phyloP scores from a whole-genome alignment of 495 filamentous ascomycete species.

The Trichoderma reesei region DNA sequence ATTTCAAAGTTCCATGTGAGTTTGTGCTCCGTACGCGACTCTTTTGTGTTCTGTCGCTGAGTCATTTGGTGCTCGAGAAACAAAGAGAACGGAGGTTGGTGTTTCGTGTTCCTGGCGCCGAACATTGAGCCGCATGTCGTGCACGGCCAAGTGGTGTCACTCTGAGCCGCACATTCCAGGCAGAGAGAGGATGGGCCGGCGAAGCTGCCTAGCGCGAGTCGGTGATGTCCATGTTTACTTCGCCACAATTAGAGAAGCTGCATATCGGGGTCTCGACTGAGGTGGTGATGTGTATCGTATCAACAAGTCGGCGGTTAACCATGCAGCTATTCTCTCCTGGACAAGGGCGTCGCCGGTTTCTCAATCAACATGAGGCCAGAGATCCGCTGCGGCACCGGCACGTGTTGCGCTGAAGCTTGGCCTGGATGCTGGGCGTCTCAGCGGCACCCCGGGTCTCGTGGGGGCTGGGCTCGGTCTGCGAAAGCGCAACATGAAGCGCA shows the following conservation, averaged over 20 bases:
- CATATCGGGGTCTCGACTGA: too few relatives aligned
- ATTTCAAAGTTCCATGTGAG: neutral
- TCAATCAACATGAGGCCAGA: neutral
- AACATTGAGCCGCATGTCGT: neutral
- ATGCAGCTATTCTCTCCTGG: too few relatives aligned
- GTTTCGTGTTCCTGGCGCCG: neutral
- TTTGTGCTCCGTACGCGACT: neutral
- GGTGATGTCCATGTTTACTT: neutral
- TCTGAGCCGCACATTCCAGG: neutral
- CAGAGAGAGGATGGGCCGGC: neutral
- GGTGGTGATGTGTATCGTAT: too few relatives aligned
- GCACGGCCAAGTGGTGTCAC: neutral
- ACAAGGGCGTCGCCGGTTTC: too few relatives aligned
- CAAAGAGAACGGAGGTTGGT: too few relatives aligned
- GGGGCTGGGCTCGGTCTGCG: constrained; percentile 6
- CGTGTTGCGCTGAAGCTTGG: neutral
- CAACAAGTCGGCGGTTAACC: too few relatives aligned
- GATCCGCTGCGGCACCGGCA: neutral
- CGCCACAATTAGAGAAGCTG: neutral
- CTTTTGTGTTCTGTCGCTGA: too few relatives aligned
- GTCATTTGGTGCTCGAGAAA: too few relatives aligned
- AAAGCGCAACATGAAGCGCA: too few relatives aligned
- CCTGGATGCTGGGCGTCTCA: neutral
- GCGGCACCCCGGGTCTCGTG: neutral
- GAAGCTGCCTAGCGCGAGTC: neutral